Evolutionary conservation across 371 early-diverging fungal species (phyloP).

Genomic region (Dipsacomyces acuminosporus): DNA sequence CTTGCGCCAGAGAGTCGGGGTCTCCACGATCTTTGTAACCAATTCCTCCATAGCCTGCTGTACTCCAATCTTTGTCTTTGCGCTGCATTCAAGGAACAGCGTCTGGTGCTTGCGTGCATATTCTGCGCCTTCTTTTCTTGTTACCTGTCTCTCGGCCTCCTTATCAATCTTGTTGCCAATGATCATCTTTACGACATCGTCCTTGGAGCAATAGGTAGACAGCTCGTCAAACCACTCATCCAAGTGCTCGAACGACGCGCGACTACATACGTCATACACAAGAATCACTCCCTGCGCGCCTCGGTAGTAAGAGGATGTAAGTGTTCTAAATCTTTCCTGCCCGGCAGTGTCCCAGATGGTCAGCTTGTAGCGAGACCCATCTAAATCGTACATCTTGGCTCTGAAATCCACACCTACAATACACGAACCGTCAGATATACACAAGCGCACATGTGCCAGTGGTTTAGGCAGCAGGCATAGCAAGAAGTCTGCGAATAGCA

Average conservation of each 20-base stretch:
- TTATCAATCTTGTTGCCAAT: slow-evolving; percentile 98
- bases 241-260: slow-evolving; percentile 88
- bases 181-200: slow-evolving; percentile 91
- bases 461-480: no score
- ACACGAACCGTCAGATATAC: no score
- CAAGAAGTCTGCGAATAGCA: no score
- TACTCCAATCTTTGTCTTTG: slow-evolving; percentile 86
- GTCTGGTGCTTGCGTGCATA: slow-evolving; percentile 81
- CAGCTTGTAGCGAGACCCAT: slow-evolving; percentile 90
- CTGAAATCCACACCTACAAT: slow-evolving; percentile 97
- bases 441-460: no score
- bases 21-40: slow-evolving; percentile 80
- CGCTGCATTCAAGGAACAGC: slow-evolving; percentile 92
- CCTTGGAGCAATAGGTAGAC: slow-evolving; percentile 81
- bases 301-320: slow-evolving; percentile 98
- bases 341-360: slow-evolving; percentile 99
- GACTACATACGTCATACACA: slow-evolving; percentile 96
- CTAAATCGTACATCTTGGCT: slow-evolving; percentile 91
- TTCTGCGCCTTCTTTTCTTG: slow-evolving; percentile 81
- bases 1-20: slow-evolving; percentile 73
- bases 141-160: slow-evolving; percentile 75
- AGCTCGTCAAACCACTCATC: slow-evolving; percentile 93
- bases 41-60: slow-evolving; percentile 85
- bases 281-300: slow-evolving; percentile 88
- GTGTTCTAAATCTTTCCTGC: slow-evolving; percentile 99